Base-by-base conservation (phyloP, 176 grass and related monocot genomes). In the Chloris gayana region DNA sequence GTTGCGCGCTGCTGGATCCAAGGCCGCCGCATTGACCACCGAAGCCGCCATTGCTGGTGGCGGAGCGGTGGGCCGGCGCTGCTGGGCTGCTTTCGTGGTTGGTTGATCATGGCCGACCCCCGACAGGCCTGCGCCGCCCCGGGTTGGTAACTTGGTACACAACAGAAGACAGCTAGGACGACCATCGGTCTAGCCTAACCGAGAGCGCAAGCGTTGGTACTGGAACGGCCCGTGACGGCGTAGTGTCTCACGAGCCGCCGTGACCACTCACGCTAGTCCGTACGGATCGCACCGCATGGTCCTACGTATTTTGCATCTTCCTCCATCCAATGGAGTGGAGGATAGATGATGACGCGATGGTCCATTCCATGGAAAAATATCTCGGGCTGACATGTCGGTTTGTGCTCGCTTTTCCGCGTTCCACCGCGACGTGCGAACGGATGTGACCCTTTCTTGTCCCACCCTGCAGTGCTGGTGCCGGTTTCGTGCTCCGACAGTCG, bases 1-100 rank as follows among this genome's bases (percentile, higher is more conserved):
- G 45, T 47, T 47, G 45, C 45, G 45, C 45, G 45, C 45, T 47
- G 45, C 45, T 47, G 45, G 45, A 70, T 81, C 66, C 51, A 62
- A 10, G n/a, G 14, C 53, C 12, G 37, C 75, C 0, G 56, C 56
- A 49, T 51, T 73, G 69, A 51, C 31, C 56, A 2, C 21, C 41
- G 2, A 41, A 69, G 57, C 56, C 67, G 69, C 14, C 15, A 41
- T 81, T 17, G 78, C 7, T 51, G 32, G 64, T 39, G 22, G 14
- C 21, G 76, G 13, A 14, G 14, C 21, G 76, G 13, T 67, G 21
- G 62, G 61, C 62, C 41, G 25, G 59, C 38, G 5, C 6, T 22
- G 38, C 26, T 18, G n/a, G 14, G 38, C 39, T 6, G 25, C 26
- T 30, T 37, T 13, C 26, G 59, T 62, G 11, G 12, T 30, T 30